Evolutionary conservation across 2,329 filamentous ascomycete genomes (phyloP).

Genomic region (Ascocoryne sarcoides): DNA sequence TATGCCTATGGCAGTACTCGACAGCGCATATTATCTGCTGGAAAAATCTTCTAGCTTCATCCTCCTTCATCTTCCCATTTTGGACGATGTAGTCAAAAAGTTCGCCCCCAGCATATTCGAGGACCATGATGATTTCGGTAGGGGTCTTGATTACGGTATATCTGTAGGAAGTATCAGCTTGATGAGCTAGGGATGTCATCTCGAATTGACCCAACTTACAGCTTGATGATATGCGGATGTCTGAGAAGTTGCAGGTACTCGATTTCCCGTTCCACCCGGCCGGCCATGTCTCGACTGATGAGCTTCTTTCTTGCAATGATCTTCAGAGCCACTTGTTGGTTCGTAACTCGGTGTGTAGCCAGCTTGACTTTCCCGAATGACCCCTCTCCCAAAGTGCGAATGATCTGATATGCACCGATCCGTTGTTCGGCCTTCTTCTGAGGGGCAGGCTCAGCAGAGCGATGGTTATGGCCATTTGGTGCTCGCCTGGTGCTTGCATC

Average conservation of each 20-base stretch:
- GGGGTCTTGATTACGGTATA: conserved; percentile 95
- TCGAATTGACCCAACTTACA: conserved; percentile 47
- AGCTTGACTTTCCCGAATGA: conserved; percentile 99
- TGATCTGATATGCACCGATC: conserved; percentile 83
- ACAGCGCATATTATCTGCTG: conserved; percentile 98
- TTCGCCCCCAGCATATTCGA: conserved; percentile 94
- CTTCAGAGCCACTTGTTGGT: conserved; percentile 94
- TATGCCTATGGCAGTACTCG: conserved; percentile 97
- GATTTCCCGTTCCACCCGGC: conserved; percentile 93
- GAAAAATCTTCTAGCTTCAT: conserved; percentile 93
- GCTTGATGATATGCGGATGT: conserved; percentile 97
- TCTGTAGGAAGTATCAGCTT: conserved; percentile 35
- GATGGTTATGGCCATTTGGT: conserved; percentile 17
- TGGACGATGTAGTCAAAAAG: conserved; percentile 97
- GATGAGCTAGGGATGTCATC: conserved; percentile 20
- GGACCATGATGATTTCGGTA: conserved; percentile 95
- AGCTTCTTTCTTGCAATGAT: conserved; percentile 95
- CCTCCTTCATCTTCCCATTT: conserved; percentile 83
- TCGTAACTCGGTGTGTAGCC: conserved; percentile 82
- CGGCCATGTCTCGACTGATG: conserved; percentile 95
- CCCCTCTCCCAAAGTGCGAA: conserved; percentile 87
- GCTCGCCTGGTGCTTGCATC: conserved; percentile 21
- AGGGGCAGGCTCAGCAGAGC: conserved; percentile 18
- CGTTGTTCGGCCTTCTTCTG: conserved; percentile 63
- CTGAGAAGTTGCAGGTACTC: conserved; percentile 92